These are phyloP conservation scores for Sclerotinia trifoliorum DNA, from an alignment of 2,329 filamentous ascomycete genomes.

Conservation along the genomic window DNA sequence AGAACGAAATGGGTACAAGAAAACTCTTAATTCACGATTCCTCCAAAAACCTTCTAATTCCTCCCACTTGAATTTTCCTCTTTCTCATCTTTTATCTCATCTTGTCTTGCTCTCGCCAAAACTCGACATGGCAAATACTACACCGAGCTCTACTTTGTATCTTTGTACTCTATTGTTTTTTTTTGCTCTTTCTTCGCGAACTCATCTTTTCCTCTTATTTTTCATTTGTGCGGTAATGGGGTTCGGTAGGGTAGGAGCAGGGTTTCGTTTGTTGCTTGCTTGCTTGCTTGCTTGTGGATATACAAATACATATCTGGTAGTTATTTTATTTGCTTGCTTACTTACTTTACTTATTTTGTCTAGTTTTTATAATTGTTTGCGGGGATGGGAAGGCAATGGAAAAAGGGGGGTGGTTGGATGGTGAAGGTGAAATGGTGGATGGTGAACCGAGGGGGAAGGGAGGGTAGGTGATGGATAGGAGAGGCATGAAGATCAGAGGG, in stretches of 20 bases:
- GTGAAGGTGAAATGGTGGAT: not conserved
- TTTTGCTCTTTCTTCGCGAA: not conserved
- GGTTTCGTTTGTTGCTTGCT: no score
- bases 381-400: not conserved
- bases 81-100: no score
- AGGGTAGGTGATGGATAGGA: no score
- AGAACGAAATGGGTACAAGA: not conserved
- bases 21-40: slow-evolving; percentile 5
- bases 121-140: slow-evolving; percentile 2
- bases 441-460: no score
- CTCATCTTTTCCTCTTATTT: not conserved
- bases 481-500: no score
- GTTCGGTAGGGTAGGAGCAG: no score
- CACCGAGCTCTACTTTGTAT: not conserved
- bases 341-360: no score
- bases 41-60: not conserved
- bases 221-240: slow-evolving; percentile 5
- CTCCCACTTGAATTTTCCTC: not conserved
- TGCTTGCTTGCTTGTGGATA: no score
- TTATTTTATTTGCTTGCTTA: no score
- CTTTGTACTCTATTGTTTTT: slow-evolving; percentile 20
- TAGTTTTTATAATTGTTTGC: not conserved
- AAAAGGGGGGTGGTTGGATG: no score
- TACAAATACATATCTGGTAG: no score
- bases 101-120: not conserved